phyloP scores from a whole-genome alignment of 2,329 filamentous ascomycete genomes.

The Aspergillus cejpii region DNA sequence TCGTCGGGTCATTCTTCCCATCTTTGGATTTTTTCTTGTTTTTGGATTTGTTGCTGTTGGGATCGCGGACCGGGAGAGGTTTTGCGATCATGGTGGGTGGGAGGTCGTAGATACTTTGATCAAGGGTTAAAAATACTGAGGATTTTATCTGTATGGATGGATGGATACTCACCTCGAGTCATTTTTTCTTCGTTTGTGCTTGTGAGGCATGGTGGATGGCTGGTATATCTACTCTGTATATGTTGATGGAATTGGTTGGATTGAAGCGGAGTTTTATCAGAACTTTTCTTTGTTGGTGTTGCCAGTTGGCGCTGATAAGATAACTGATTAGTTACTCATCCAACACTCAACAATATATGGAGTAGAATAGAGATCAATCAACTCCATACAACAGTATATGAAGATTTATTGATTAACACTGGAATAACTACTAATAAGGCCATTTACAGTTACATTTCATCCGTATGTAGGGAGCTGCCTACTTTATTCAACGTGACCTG shows the following conservation, averaged over 20 bases:
- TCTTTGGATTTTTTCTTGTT: slow-evolving; percentile 32
- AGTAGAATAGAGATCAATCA: no score
- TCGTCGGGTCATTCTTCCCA: slow-evolving; percentile 40
- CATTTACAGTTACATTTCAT: no score
- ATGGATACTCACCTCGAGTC: slow-evolving; percentile 16
- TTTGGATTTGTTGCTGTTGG: slow-evolving; percentile 34
- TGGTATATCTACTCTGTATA: neutral
- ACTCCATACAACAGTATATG: no score
- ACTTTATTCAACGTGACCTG: no score
- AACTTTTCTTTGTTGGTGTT: slow-evolving; percentile 5
- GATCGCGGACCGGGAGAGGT: slow-evolving; percentile 51
- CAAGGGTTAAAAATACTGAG: neutral
- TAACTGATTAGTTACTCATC: no score
- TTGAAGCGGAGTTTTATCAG: slow-evolving; percentile 1
- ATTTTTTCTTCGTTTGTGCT: slow-evolving; percentile 62
- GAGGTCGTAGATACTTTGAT: slow-evolving; percentile 48
- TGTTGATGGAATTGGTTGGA: slow-evolving; percentile 8
- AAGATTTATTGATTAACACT: no score
- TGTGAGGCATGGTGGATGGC: slow-evolving; percentile 64
- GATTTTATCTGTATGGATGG: slow-evolving; percentile 4
- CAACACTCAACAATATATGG: no score
- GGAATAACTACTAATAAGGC: no score
- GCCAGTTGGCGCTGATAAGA: slow-evolving; percentile 4
- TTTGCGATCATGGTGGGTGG: slow-evolving; percentile 55
- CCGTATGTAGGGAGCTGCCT: no score